phyloP scores from a whole-genome alignment of 352 stramenopile species.

The Halophytophthora batemanensis region DNA sequence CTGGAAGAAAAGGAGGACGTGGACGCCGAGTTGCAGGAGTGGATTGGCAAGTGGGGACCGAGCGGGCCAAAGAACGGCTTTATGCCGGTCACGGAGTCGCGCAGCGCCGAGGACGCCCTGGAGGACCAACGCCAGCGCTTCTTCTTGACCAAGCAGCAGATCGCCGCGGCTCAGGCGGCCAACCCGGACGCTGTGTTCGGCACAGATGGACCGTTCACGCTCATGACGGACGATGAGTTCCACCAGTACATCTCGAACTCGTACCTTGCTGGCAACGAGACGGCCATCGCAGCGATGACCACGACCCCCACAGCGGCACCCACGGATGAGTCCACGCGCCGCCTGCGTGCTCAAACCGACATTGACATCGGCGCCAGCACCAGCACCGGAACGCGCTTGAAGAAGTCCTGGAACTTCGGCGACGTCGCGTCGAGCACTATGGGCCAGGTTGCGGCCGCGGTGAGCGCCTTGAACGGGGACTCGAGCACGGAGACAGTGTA shows the following conservation, averaged over 20 bases:
- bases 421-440: no score
- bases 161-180: constrained; percentile 23
- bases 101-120: constrained; percentile 28
- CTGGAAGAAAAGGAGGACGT: constrained; percentile 45
- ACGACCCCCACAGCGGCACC: constrained; percentile 16
- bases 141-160: constrained; percentile 41
- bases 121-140: constrained; percentile 45
- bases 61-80: constrained; percentile 26
- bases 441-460: no score
- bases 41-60: constrained; percentile 34
- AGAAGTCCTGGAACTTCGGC: no score
- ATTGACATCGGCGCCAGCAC: neutral
- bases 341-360: neutral
- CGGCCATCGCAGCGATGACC: constrained; percentile 19
- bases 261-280: constrained; percentile 14
- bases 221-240: constrained; percentile 58
- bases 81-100: constrained; percentile 34
- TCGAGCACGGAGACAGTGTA: no score
- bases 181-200: constrained; percentile 46
- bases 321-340: constrained; percentile 12
- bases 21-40: constrained; percentile 36
- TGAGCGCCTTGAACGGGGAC: no score
- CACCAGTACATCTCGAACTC: constrained; percentile 35
- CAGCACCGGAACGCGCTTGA: neutral
- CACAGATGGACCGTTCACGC: constrained; percentile 43